Percentiles rank a stretch among this genome's conserved stretches.
Conservation (phyloP, 495 filamentous ascomycete species). For the Geoglossum glabrum region DNA sequence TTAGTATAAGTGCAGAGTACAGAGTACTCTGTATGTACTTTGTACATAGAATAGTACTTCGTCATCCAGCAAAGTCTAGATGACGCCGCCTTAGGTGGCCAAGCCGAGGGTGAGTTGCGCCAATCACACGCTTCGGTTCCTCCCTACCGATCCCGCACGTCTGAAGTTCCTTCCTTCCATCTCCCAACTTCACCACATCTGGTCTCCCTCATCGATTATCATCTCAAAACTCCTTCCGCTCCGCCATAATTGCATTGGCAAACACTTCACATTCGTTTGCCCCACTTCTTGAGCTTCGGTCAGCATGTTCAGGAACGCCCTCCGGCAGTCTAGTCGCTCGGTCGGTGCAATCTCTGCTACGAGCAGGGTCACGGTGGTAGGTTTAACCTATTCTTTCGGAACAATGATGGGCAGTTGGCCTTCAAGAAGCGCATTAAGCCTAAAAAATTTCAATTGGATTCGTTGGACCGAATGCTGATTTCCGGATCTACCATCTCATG, state of each 20-base stretch:
- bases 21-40: too few species aligned
- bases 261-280: constrained; percentile 18
- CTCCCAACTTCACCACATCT: not conserved
- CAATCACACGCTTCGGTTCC: not conserved
- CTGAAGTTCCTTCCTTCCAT: constrained; percentile 1
- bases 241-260: constrained; percentile 6
- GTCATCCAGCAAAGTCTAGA: too few species aligned
- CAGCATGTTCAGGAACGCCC: constrained; percentile 93
- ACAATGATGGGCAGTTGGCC: not conserved
- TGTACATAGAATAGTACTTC: too few species aligned
- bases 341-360: constrained; percentile 81
- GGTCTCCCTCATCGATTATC: not conserved
- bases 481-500: not conserved
- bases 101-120: too few species aligned
- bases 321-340: constrained; percentile 84
- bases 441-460: not conserved
- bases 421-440: not conserved
- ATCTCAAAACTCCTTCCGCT: constrained; percentile 4
- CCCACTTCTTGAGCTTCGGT: constrained; percentile 32
- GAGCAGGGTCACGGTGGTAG: constrained; percentile 79
- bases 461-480: not conserved
- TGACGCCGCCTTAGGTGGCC: not conserved
- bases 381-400: constrained; percentile 22
- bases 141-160: constrained; percentile 1
- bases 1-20: too few species aligned